Evolutionary conservation across 1,139 yeast species (phyloP), one percentile per base, ranked within the genome.

Genomic region (Debaryomyces fabryi): DNA sequence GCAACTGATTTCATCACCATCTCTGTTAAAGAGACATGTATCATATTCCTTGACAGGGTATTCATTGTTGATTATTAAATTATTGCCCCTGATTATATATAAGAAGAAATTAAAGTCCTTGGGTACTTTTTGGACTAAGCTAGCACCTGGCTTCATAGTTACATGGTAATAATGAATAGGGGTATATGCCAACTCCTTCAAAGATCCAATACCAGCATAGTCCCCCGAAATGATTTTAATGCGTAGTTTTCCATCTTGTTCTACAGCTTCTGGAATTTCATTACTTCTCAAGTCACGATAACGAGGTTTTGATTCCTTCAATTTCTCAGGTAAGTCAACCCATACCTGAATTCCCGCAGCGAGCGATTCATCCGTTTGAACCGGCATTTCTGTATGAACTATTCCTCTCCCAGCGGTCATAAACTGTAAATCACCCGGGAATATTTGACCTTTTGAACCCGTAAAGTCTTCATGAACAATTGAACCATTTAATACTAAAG

Each of bases 401-500:
- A 90, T 82, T 47, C 96, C 97, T 57, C 78, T 81, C 49, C 97
- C 97, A 8, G 97, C 97, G 49, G 96, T 91, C 96, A 91, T 91
- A 64, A 91, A 90, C 69, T 91, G 97, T 57, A 91, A 73, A 64
- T 91, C 97, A 45, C 97, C 97, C 21, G 91, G 85, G 50, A 82
- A 80, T 48, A 91, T 71, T 18, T 89, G 76, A 47, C 97, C 97
- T 48, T 81, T 78, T 32, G 86, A 74, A 1, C 97, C 97, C 2
- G 96, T 88, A 71, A 90, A 89, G 66, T 91, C 97, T 65, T 89
- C 96, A 65, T 91, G 97, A 27, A 93, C 92, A 67, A 91, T 74
- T 50, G 82, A 84, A 44, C 97, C 97, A 48, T 82, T 76, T 51
- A 85, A 67, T 48, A 90, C 71, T 58, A 85, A 82, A 3, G 96